Evolutionary conservation across 805 yeast genomes (phyloP).

Genomic region (Isabelozyma heimii): DNA sequence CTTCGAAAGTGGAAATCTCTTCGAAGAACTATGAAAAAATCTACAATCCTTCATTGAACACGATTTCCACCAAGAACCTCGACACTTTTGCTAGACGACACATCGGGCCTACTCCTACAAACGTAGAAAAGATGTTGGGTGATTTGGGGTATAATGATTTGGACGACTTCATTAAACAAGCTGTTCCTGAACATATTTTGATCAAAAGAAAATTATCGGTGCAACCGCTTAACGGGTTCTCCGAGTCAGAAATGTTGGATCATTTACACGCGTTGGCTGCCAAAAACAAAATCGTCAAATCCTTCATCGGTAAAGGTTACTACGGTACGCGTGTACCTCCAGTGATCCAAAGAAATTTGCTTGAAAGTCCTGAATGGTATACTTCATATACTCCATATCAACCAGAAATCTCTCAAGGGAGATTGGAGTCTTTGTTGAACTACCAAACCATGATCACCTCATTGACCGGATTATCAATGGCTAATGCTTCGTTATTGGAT

Average conservation of each 20-base stretch:
- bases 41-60: slow-evolving; percentile 37
- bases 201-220: slow-evolving; percentile 65
- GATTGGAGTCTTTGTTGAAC: slow-evolving; percentile 85
- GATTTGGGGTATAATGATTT: slow-evolving; percentile 65
- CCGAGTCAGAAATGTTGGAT: slow-evolving; percentile 77
- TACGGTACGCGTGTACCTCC: slow-evolving; percentile 88
- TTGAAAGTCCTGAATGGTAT: slow-evolving; percentile 98
- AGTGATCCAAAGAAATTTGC: slow-evolving; percentile 85
- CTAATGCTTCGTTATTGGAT: slow-evolving; percentile 91
- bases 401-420: slow-evolving; percentile 96
- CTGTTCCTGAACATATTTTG: slow-evolving; percentile 76
- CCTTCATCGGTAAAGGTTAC: slow-evolving; percentile 92
- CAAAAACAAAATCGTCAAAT: slow-evolving; percentile 69
- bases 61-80: slow-evolving; percentile 33
- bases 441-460: slow-evolving; percentile 91
- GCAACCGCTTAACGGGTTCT: slow-evolving; percentile 67
- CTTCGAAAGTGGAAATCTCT: slow-evolving; percentile 49
- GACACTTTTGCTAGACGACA: slow-evolving; percentile 92
- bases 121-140: slow-evolving; percentile 64
- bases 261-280: slow-evolving; percentile 67
- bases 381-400: slow-evolving; percentile 98
- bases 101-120: slow-evolving; percentile 71
- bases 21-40: slow-evolving; percentile 49
- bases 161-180: slow-evolving; percentile 65
- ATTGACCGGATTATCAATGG: slow-evolving; percentile 89